Base-by-base conservation (phyloP, 148 eudicot species). In the Tetragonia tetragonoides region DNA sequence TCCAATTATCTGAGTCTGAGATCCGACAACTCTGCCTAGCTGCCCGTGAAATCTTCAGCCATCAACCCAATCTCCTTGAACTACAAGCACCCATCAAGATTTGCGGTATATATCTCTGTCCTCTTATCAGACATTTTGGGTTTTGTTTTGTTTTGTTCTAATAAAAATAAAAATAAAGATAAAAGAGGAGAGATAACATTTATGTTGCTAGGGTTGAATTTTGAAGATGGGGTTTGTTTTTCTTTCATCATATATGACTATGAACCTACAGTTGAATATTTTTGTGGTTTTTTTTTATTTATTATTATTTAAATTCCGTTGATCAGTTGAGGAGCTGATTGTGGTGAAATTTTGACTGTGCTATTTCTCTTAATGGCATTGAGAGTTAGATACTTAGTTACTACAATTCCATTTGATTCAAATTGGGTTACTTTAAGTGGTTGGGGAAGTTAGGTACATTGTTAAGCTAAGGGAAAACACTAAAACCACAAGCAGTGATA, bases 81-180 rank as follows among this genome's bases (percentile, higher is more conserved):
- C 89, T 95, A 49, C 88, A 92, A 86, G 97, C 94, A 16, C 97
- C 98, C 80, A 89, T 95, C 80, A 95, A 94, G 87, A 90, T 91
- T 85, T 95, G 98, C 76, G 97, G 97, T 94, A 87, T 18, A 18
- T 28, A 49, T 46, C 67, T 42, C 46, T 79, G 4, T 41, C 6
- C 14, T 42, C 1, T 62, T 3, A 0, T 3, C 18, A 14, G 12
- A 28, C 34, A 28, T 28, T 0, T 28, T 28, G 34, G 34, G 34
- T 28, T 28, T 28, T 28, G 34, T 28, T 28, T 28, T 28, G 34
- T 28, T 28, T 28, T 28, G 34, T 1, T 56, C 10, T 5, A 3
- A 7, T 3, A 56, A 56, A 56, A 56, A 16, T 1, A 10, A 0
- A 10, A 46, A 10, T 46, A 10, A 0, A 10, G 2, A 10, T 46